These are phyloP conservation scores for Perkinsus olseni DNA, from an alignment of 169 alveolate species.

Conservation along the genomic window DNA sequence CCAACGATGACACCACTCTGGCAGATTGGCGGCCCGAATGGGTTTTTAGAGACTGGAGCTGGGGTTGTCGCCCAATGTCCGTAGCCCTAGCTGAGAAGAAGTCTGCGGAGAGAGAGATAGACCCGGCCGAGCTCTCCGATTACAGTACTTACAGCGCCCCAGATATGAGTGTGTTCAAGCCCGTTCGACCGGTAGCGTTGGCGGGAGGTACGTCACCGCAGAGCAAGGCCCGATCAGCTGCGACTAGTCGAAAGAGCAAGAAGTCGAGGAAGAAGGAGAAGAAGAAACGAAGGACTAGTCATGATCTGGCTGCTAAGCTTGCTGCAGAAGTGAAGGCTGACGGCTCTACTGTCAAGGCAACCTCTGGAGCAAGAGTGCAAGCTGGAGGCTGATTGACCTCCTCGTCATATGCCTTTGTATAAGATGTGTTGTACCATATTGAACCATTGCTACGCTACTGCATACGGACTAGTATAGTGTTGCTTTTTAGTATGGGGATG, in stretches of 20 bases:
- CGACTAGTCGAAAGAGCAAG: not conserved
- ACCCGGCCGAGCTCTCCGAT: not conserved
- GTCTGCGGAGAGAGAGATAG: not conserved
- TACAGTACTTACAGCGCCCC: not conserved
- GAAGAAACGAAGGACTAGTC: not conserved
- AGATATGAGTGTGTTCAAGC: not conserved
- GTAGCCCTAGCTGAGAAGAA: not conserved
- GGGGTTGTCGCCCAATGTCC: not conserved
- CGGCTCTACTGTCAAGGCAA: not conserved
- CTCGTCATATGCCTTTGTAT: not conserved
- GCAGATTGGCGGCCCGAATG: not conserved
- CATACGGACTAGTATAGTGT: not conserved
- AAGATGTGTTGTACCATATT: not conserved
- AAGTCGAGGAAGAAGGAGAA: not conserved
- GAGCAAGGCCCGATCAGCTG: not conserved
- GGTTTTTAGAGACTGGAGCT: not conserved
- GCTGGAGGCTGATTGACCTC: not conserved
- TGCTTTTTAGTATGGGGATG: not conserved
- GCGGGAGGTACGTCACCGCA: not conserved
- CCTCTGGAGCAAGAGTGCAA: not conserved
- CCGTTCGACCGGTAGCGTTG: not conserved
- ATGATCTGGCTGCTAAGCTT: not conserved
- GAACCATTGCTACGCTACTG: not conserved
- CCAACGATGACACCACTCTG: not conserved
- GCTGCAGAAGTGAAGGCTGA: not conserved